A percentile compares a stretch with the other conserved stretches of the same genome.
Conservation (phyloP, 176 grass and related monocot genomes). For the Otatea glauca region DNA sequence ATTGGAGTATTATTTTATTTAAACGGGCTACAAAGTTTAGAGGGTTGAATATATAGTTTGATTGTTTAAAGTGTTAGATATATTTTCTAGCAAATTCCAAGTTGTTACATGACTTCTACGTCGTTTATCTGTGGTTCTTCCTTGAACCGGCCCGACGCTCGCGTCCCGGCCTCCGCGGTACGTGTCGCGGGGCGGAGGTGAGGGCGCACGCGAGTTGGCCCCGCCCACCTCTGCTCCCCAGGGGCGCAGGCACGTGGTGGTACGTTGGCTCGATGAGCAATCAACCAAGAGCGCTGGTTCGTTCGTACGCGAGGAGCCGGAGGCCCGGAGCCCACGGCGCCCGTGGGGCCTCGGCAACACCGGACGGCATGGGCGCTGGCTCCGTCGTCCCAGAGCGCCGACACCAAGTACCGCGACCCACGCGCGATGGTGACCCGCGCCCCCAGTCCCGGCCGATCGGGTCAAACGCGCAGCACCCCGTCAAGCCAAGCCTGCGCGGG, state of each 20-base stretch:
- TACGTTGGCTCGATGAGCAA: neutral
- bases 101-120: too few species aligned
- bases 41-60: too few species aligned
- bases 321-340: constrained; percentile 12
- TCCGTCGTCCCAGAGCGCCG: constrained; percentile 4
- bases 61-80: too few species aligned
- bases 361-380: neutral
- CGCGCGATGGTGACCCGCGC: constrained; percentile 48
- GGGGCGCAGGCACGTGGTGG: neutral
- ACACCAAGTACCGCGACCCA: constrained; percentile 61
- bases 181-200: neutral
- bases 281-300: neutral
- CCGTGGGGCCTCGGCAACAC: neutral
- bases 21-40: too few species aligned
- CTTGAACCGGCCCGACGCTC: too few species aligned
- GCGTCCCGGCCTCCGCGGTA: neutral
- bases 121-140: neutral
- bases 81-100: too few species aligned
- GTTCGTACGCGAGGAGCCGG: neutral
- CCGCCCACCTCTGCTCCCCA: neutral
- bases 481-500: constrained; percentile 33
- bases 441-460: neutral
- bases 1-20: too few species aligned
- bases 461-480: constrained; percentile 42
- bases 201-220: neutral